A percentile compares a stretch with the other conserved stretches of the same genome.
These are phyloP conservation scores for Ceraceosorus guamensis DNA, from an alignment of 1,284 basidiomycete genomes.

Conservation along the genomic window DNA sequence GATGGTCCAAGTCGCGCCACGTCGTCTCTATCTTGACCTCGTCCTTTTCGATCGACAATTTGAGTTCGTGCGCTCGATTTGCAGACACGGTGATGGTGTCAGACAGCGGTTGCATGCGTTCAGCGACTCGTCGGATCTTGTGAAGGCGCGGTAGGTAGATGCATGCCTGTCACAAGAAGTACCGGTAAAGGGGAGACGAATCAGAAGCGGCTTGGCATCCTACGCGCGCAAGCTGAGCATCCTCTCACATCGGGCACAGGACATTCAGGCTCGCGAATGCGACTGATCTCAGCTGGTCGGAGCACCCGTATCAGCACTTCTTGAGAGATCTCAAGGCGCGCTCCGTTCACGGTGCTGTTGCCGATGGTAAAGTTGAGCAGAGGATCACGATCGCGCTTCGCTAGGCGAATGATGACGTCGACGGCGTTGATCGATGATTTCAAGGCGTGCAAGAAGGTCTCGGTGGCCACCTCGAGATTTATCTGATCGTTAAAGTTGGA, in stretches of 20 bases:
- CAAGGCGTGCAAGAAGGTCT: conserved; percentile 42
- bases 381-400: conserved; percentile 42
- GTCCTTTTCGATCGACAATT: conserved; percentile 22
- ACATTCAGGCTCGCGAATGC: conserved; percentile 43
- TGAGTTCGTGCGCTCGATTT: conserved; percentile 30
- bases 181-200: too few species aligned
- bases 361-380: conserved; percentile 40
- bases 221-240: too few species aligned
- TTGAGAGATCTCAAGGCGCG: conserved; percentile 38
- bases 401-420: conserved; percentile 38
- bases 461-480: conserved; percentile 47
- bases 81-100: conserved; percentile 34
- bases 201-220: too few species aligned
- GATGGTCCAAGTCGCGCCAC: conserved; percentile 27
- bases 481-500: conserved; percentile 48
- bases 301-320: conserved; percentile 46
- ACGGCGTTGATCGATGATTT: conserved; percentile 26
- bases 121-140: conserved; percentile 38
- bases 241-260: conserved; percentile 43
- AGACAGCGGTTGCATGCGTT: conserved; percentile 42
- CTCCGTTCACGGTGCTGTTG: conserved; percentile 14
- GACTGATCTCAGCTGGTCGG: conserved; percentile 39
- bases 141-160: conserved; percentile 39
- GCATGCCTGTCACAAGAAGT: too few species aligned
- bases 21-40: conserved; percentile 41